Evolutionary conservation across 2,329 filamentous ascomycete genomes (phyloP).

Genomic region (Diplodia intermedia): DNA sequence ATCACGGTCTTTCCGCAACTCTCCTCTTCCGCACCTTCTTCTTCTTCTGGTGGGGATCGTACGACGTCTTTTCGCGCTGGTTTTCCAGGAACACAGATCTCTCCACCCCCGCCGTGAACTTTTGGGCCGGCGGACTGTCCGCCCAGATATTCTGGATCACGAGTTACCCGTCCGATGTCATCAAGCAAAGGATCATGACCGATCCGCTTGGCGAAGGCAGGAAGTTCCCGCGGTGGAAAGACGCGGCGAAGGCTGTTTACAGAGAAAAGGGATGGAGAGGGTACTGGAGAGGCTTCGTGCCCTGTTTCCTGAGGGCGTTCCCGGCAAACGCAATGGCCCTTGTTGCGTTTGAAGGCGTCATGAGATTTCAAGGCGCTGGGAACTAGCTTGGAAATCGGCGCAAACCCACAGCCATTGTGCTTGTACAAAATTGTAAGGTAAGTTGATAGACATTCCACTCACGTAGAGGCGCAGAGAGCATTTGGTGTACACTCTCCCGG

Average conservation of each 20-base stretch:
- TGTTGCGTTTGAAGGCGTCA: conserved; percentile 90
- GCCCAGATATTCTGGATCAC: conserved; percentile 96
- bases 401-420: not conserved
- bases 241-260: conserved; percentile 80
- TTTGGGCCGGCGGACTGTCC: conserved; percentile 93
- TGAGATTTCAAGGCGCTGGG: conserved; percentile 60
- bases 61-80: conserved; percentile 79
- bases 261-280: conserved; percentile 76
- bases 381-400: not conserved
- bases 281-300: conserved; percentile 91
- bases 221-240: conserved; percentile 76
- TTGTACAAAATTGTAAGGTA: not conserved
- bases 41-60: conserved; percentile 98
- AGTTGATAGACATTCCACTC: conserved; percentile 14
- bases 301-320: conserved; percentile 92
- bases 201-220: conserved; percentile 74
- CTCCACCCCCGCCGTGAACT: conserved; percentile 83
- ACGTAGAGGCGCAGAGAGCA: not conserved
- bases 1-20: conserved; percentile 84
- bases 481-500: not conserved
- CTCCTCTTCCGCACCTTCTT: conserved; percentile 91
- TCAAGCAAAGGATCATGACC: conserved; percentile 98
- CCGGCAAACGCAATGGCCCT: conserved; percentile 94
- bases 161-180: conserved; percentile 88
- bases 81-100: conserved; percentile 72